These are phyloP conservation scores for Oryza longistaminata DNA, from an alignment of 176 grass and related monocot species.

Conservation along the genomic window DNA sequence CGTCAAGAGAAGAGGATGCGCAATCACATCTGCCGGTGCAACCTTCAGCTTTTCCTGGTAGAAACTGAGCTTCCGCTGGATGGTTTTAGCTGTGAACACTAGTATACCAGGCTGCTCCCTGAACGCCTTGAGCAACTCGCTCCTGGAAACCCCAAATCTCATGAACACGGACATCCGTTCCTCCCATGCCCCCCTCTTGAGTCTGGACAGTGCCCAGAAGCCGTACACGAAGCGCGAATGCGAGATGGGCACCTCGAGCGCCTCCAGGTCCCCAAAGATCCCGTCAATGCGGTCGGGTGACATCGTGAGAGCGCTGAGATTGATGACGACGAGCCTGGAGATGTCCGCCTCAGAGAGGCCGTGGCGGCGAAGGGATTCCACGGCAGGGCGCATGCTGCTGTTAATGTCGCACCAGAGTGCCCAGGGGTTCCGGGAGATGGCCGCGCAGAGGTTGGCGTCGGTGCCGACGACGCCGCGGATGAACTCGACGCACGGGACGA, in stretches of 20 bases:
- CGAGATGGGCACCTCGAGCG: background rate
- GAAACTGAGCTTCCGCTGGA: constrained; percentile 18
- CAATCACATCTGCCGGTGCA: background rate
- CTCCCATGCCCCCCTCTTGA: background rate
- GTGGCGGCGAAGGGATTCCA: background rate
- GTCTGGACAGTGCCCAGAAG: background rate
- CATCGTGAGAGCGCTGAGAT: background rate
- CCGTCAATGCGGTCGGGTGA: background rate
- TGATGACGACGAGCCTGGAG: background rate
- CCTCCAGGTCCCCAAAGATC: background rate
- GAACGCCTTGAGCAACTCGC: background rate
- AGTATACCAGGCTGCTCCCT: background rate
- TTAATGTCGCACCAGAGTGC: background rate
- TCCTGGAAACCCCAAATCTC: background rate
- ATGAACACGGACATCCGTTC: background rate
- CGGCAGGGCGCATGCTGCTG: background rate
- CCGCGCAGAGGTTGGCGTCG: background rate
- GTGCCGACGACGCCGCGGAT: constrained; percentile 14
- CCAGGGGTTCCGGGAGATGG: constrained; percentile 9
- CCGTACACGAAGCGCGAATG: background rate
- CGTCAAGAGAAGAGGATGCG: background rate
- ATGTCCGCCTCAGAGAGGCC: background rate
- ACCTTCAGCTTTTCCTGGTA: constrained; percentile 24
- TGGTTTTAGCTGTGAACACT: background rate
- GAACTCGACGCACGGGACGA: constrained; percentile 13